These are phyloP conservation scores for Ophiorrhiza pumila DNA, from an alignment of 257 asterid species.

Conservation along the genomic window DNA sequence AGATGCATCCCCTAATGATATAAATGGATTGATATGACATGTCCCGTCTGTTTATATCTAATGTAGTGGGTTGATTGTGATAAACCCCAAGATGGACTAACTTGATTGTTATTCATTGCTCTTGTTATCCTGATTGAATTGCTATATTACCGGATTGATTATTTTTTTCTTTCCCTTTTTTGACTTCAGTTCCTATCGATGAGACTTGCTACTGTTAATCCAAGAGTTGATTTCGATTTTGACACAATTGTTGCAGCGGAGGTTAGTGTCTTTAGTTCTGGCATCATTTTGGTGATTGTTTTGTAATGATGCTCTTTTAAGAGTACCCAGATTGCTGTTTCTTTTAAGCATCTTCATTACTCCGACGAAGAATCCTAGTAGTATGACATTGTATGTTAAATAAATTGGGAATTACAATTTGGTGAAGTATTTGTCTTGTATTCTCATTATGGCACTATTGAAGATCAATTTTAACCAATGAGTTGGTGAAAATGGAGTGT, in stretches of 20 bases:
- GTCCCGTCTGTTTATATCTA: not conserved
- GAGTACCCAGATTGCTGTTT: not conserved
- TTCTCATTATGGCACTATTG: not conserved
- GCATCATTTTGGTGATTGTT: not conserved
- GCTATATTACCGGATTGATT: too few species aligned
- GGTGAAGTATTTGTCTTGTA: not conserved
- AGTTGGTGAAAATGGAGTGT: slow-evolving; percentile 5
- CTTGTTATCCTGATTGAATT: not conserved
- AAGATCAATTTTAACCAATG: not conserved
- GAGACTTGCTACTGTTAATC: slow-evolving; percentile 89
- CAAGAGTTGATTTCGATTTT: slow-evolving; percentile 65
- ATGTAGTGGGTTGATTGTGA: not conserved
- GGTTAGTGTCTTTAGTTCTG: slow-evolving; percentile 39
- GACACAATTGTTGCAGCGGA: slow-evolving; percentile 63
- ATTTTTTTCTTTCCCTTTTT: not conserved
- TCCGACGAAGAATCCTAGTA: not conserved
- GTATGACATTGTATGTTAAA: not conserved
- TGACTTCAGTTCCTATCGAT: slow-evolving; percentile 56
- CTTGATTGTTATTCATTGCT: not conserved
- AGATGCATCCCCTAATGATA: not conserved
- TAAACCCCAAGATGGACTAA: not conserved
- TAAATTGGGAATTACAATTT: not conserved
- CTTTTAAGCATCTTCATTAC: not conserved
- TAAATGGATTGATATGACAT: not conserved
- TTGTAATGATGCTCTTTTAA: slow-evolving; percentile 6